Base-by-base conservation (phyloP, 805 yeast genomes). In the Wickerhamomyces pijperi region DNA sequence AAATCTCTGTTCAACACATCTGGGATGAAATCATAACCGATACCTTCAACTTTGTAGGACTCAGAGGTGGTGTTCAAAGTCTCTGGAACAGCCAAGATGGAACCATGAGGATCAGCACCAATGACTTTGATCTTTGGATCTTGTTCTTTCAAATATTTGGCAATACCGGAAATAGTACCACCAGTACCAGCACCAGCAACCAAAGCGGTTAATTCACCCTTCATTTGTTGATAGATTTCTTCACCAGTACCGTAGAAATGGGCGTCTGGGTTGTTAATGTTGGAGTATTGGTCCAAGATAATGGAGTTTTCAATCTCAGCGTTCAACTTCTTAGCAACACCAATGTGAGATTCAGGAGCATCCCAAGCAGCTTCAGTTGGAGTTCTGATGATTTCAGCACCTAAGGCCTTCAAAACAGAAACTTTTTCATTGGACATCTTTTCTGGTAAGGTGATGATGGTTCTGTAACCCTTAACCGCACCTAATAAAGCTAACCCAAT, bases 101-200 rank as follows among this genome's bases (percentile, higher is more conserved):
- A 85, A 25, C 95, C 95, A 46, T 74, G 67, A 32, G 95, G 95
- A 63, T 84, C 95, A 34, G 94, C 94, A 48, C 81, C 95, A 37
- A 79, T 70, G 34, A 84, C 72, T 42, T 67, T 58, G 45, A 84
- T 65, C 14, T 74, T 62, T 19, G 76, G 63, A 59, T 82, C 71
- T 59, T 79, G 71, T 57, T 76, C 83, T 64, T 83, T 83, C 58
- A 84, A 68, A 51, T 78, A 85, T 49, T 67, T 70, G 41, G 92
- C 75, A 49, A 82, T 82, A 64, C 95, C 95, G 38, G 83, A 66
- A 55, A 84, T 79, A 39, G 95, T 84, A 63, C 95, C 95, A 62
- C 95, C 95, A 42, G 95, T 84, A 63, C 95, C 95, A 7, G 95
- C 94, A 59, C 95, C 95, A 31, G 94, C 94, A 39, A 85, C 82